phyloP scores from a whole-genome alignment of 2,329 filamentous ascomycete species.

The Fusarium sp. region DNA sequence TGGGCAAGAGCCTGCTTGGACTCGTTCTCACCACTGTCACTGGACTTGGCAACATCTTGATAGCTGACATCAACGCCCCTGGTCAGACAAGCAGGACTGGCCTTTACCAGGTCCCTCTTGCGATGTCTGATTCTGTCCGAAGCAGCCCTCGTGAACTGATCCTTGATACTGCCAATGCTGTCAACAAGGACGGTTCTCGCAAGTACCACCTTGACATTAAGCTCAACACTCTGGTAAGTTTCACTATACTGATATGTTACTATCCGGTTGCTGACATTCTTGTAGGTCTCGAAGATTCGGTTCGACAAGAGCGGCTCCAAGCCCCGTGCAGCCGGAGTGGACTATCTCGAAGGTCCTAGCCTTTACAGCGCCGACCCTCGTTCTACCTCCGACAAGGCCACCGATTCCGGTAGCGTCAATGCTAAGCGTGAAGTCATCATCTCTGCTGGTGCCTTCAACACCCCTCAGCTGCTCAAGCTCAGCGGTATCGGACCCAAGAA shows the following conservation, averaged over 20 bases:
- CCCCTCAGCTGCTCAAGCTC: constrained; percentile 63
- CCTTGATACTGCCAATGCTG: constrained; percentile 48
- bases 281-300: constrained; percentile 50
- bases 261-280: rapidly evolving
- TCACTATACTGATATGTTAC: rapidly evolving
- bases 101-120: constrained; percentile 69
- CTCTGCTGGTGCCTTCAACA: constrained; percentile 61
- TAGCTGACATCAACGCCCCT: constrained; percentile 46
- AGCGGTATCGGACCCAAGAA: constrained; percentile 53
- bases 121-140: constrained; percentile 62
- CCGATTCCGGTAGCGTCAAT: constrained; percentile 8
- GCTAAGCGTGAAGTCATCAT: constrained; percentile 58
- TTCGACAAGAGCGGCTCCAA: constrained; percentile 49
- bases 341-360: constrained; percentile 46
- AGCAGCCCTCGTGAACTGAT: constrained; percentile 68
- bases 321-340: constrained; percentile 50
- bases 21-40: constrained; percentile 36
- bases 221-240: constrained; percentile 40
- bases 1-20: constrained; percentile 40
- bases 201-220: constrained; percentile 48
- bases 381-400: constrained; percentile 18
- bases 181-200: constrained; percentile 40
- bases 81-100: constrained; percentile 34
- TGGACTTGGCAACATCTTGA: constrained; percentile 45
- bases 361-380: constrained; percentile 46